A percentile compares a stretch with the other conserved stretches of the same genome.
Evolutionary conservation across 2,329 filamentous ascomycete genomes (phyloP).

Genomic region (Penicillium capsulatum): DNA sequence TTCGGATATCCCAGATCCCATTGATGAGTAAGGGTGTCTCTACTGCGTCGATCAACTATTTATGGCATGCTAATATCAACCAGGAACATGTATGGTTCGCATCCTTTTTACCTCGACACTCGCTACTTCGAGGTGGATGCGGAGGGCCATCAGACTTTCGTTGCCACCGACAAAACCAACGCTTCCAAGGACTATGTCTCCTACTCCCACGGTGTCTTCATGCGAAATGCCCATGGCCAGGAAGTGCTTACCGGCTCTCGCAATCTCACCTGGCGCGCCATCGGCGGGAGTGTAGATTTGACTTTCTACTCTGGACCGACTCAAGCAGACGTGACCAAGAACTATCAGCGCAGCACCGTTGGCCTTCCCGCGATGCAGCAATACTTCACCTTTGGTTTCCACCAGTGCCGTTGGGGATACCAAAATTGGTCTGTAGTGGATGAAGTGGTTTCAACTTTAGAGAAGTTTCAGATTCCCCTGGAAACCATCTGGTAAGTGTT

Average conservation of each 20-base stretch:
- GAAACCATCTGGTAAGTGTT: conserved; percentile 46
- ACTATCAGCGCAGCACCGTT: conserved; percentile 64
- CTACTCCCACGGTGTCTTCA: conserved; percentile 71
- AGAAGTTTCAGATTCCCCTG: conserved; percentile 54
- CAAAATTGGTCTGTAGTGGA: conserved; percentile 65
- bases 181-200: conserved; percentile 56
- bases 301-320: conserved; percentile 74
- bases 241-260: conserved; percentile 63
- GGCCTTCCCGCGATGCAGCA: conserved; percentile 74
- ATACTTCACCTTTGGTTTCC: conserved; percentile 76
- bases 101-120: conserved; percentile 76
- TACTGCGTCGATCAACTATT: neutral
- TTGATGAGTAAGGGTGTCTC: conserved; percentile 45
- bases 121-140: conserved; percentile 62
- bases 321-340: conserved; percentile 62
- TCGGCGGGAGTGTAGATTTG: conserved; percentile 74
- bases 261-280: conserved; percentile 66
- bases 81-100: conserved; percentile 68
- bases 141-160: conserved; percentile 50
- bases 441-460: conserved; percentile 53
- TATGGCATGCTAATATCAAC: neutral
- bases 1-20: conserved; percentile 60
- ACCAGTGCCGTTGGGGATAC: conserved; percentile 83
- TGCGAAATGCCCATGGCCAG: conserved; percentile 71
- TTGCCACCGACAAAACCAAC: conserved; percentile 52